These are phyloP conservation scores for Ampelocalamus luodianensis DNA, from an alignment of 176 grass and related monocot species.

Conservation along the genomic window DNA sequence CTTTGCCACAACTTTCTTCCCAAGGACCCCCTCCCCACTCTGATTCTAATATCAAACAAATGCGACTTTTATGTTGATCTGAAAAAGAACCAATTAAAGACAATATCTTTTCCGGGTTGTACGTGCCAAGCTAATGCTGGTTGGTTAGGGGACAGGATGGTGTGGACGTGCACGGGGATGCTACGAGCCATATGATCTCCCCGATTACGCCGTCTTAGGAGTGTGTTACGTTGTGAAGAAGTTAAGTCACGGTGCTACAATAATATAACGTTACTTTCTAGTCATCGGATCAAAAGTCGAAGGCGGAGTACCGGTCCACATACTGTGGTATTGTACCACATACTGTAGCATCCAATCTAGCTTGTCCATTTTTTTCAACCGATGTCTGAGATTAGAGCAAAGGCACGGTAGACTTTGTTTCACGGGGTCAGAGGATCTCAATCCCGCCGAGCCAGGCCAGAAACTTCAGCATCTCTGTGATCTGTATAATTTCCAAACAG, in stretches of 20 bases:
- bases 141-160: constrained; percentile 29
- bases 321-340: too few relatives aligned
- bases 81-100: background rate
- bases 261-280: too few relatives aligned
- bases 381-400: too few relatives aligned
- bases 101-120: background rate
- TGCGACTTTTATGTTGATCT: background rate
- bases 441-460: constrained; percentile 37
- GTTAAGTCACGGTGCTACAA: too few relatives aligned
- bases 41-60: background rate
- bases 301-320: too few relatives aligned
- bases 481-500: background rate
- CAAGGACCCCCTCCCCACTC: background rate
- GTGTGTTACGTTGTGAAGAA: too few relatives aligned
- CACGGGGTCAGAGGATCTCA: too few relatives aligned
- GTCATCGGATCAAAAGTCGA: too few relatives aligned
- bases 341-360: too few relatives aligned
- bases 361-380: too few relatives aligned
- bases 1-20: background rate
- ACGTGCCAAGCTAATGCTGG: background rate
- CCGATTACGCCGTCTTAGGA: background rate
- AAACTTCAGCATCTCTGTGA: background rate
- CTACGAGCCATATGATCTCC: background rate
- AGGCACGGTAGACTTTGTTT: too few relatives aligned
- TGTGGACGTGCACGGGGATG: background rate